These are phyloP conservation scores for Pseudocercospora fijiensis DNA, from an alignment of 2,329 filamentous ascomycete genomes.

Conservation along the genomic window DNA sequence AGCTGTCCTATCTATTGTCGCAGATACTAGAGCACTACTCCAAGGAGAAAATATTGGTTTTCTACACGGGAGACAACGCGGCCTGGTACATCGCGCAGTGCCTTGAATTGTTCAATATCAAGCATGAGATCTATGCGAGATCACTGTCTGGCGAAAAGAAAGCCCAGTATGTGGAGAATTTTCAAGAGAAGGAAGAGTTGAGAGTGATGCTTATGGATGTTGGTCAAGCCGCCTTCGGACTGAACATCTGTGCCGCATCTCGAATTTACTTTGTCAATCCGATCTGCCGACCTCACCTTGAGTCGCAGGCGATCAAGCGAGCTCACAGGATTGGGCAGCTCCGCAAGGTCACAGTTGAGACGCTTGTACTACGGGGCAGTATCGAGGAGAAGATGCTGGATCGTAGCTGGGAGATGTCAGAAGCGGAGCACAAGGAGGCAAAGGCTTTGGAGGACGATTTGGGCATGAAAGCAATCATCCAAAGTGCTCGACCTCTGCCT, in stretches of 20 bases:
- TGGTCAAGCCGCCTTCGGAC: conserved; percentile 77
- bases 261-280: conserved; percentile 88
- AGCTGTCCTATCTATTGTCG: conserved; percentile 81
- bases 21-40: conserved; percentile 66
- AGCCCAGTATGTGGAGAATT: conserved; percentile 73
- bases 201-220: conserved; percentile 88
- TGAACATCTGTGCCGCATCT: conserved; percentile 80
- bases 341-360: conserved; percentile 78
- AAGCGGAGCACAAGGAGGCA: conserved; percentile 55
- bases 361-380: conserved; percentile 73
- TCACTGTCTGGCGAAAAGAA: conserved; percentile 61
- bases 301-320: conserved; percentile 88
- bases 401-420: conserved; percentile 71
- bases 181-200: conserved; percentile 68
- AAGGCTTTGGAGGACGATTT: conserved; percentile 60
- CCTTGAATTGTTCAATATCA: conserved; percentile 68
- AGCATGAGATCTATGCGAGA: conserved; percentile 67
- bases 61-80: conserved; percentile 85
- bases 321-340: conserved; percentile 83
- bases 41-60: conserved; percentile 83
- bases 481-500: conserved; percentile 53
- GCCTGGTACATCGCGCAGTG: conserved; percentile 83
- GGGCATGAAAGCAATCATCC: conserved; percentile 59
- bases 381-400: conserved; percentile 82
- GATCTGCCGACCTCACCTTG: conserved; percentile 77